Conservation (phyloP, 306 rosid genomes). For the Dalbergia cultrata region DNA sequence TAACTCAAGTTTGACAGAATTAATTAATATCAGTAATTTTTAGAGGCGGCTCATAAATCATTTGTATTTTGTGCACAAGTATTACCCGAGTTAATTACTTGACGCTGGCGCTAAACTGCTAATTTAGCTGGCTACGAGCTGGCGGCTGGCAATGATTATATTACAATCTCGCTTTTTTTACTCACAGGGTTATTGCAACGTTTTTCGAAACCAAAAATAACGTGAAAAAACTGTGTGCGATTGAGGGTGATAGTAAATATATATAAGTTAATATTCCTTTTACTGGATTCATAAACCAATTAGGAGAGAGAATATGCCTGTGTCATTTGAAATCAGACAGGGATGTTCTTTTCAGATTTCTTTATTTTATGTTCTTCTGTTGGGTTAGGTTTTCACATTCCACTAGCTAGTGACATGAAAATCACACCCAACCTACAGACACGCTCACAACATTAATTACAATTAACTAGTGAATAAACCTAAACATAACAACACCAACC, state of each 20-base stretch:
- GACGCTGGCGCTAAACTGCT: too few relatives aligned
- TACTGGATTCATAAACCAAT: not conserved
- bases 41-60: too few relatives aligned
- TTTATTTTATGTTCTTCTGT: not conserved
- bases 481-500: not conserved
- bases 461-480: conserved; percentile 3
- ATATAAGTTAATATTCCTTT: not conserved
- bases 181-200: too few relatives aligned
- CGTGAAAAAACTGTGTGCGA: too few relatives aligned
- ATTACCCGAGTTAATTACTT: too few relatives aligned
- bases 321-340: not conserved
- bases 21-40: too few relatives aligned
- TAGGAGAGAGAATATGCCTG: not conserved
- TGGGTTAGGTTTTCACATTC: not conserved
- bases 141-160: too few relatives aligned
- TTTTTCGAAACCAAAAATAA: too few relatives aligned
- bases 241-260: not conserved
- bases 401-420: conserved; percentile 6
- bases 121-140: too few relatives aligned
- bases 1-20: too few relatives aligned
- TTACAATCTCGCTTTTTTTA: too few relatives aligned
- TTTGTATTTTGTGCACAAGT: too few relatives aligned
- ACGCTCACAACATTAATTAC: conserved; percentile 3
- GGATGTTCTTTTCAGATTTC: not conserved
- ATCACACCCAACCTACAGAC: conserved; percentile 4